phyloP scores from a whole-genome alignment of 208 protist genomes.

The Leishmania amazonensis region DNA sequence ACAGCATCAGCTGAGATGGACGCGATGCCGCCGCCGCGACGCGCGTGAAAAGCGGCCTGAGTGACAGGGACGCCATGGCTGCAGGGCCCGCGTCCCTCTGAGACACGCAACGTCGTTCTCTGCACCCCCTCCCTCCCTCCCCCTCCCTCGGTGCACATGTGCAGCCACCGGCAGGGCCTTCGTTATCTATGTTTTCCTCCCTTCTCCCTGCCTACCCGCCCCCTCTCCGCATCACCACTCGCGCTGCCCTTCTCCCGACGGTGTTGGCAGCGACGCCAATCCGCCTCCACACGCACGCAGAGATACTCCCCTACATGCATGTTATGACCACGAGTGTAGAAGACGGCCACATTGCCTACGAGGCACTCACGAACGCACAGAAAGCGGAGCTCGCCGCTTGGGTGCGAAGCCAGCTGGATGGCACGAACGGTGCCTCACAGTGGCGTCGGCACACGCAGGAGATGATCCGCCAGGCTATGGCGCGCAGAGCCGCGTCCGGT shows the following conservation, averaged over 20 bases:
- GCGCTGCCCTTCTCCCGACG: neutral
- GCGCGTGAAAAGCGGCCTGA: neutral
- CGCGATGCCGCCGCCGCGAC: neutral
- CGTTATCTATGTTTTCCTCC: neutral
- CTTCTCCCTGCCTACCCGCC: neutral
- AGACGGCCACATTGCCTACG: constrained; percentile 45
- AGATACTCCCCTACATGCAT: neutral
- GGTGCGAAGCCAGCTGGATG: constrained; percentile 20
- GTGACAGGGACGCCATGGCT: neutral
- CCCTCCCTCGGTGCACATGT: neutral
- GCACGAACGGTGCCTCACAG: neutral
- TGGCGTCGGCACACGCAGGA: constrained; percentile 17
- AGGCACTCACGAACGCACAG: constrained; percentile 61
- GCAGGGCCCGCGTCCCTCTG: neutral
- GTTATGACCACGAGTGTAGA: constrained; percentile 7
- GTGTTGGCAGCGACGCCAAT: neutral
- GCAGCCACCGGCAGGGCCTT: neutral
- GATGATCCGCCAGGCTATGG: constrained; percentile 36
- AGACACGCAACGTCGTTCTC: neutral
- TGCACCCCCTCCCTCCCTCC: neutral
- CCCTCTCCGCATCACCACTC: neutral
- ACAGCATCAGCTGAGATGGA: neutral
- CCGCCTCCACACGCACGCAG: neutral
- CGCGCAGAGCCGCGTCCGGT: constrained; percentile 39
- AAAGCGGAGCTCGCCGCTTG: constrained; percentile 54